Percentiles rank a stretch among this genome's conserved stretches.
These are phyloP conservation scores for Marasmius oreades DNA, from an alignment of 1,284 basidiomycete genomes.

Conservation along the genomic window DNA sequence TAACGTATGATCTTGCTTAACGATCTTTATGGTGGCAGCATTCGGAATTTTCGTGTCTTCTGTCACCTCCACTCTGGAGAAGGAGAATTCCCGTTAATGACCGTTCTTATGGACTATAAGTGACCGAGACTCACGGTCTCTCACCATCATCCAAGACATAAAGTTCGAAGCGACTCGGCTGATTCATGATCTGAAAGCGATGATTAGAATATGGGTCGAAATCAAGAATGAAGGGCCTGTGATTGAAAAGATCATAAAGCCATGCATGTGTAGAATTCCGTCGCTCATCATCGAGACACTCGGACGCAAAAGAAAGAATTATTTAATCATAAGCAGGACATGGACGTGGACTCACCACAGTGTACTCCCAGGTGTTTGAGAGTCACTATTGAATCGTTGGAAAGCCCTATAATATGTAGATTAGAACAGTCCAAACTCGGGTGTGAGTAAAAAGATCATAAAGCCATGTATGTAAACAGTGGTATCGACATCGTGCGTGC, in stretches of 20 bases:
- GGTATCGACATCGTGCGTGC: slow-evolving; percentile 10
- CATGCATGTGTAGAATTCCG: slow-evolving; percentile 20
- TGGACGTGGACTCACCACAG: slow-evolving; percentile 1
- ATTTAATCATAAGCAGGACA: slow-evolving; percentile 16
- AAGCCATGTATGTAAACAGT: slow-evolving; percentile 13
- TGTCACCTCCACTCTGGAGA: slow-evolving; percentile 82
- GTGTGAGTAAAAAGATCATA: slow-evolving; percentile 5
- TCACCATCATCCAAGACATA: slow-evolving; percentile 92
- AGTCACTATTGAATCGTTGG: neutral
- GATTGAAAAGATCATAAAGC: slow-evolving; percentile 22
- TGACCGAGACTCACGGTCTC: slow-evolving; percentile 64
- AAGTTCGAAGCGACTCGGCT: slow-evolving; percentile 88
- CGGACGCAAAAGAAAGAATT: slow-evolving; percentile 14
- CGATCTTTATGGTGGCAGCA: slow-evolving; percentile 89
- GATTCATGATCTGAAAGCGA: slow-evolving; percentile 28
- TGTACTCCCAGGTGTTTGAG: neutral
- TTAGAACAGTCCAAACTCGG: neutral
- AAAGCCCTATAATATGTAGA: neutral
- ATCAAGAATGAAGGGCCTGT: slow-evolving; percentile 14
- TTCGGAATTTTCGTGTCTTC: slow-evolving; percentile 98
- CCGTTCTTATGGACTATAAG: neutral
- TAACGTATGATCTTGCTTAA: slow-evolving; percentile 97
- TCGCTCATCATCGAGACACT: slow-evolving; percentile 17
- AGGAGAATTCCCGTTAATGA: neutral
- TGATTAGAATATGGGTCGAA: neutral